Evolutionary conservation across 2,329 filamentous ascomycete species (phyloP).

Genomic region (Metarhizium robertsii): DNA sequence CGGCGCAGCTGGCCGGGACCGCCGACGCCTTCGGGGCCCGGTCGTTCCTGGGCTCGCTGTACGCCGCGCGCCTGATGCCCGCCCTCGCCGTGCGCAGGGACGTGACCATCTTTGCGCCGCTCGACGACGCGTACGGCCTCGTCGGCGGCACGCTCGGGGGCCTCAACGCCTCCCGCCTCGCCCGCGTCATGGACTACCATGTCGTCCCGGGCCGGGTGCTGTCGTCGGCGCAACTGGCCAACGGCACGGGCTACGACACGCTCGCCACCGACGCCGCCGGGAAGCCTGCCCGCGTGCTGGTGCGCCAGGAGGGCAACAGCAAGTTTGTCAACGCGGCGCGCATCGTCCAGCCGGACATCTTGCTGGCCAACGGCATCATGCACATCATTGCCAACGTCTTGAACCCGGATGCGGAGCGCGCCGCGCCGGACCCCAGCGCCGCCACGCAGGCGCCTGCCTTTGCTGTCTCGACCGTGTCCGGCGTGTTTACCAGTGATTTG

Average conservation of each 20-base stretch:
- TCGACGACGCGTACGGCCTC: slow-evolving; percentile 47
- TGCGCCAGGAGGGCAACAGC: slow-evolving; percentile 31
- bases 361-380: slow-evolving; percentile 48
- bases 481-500: slow-evolving; percentile 31
- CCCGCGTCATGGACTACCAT: slow-evolving; percentile 53
- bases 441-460: slow-evolving; percentile 42
- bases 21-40: slow-evolving; percentile 35
- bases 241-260: slow-evolving; percentile 21
- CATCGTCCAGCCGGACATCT: slow-evolving; percentile 41
- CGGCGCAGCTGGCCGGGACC: slow-evolving; percentile 37
- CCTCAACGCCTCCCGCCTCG: slow-evolving; percentile 36
- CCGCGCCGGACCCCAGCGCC: slow-evolving; percentile 26
- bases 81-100: slow-evolving; percentile 30
- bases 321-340: slow-evolving; percentile 45
- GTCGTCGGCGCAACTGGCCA: slow-evolving; percentile 36
- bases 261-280: slow-evolving; percentile 22
- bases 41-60: slow-evolving; percentile 28
- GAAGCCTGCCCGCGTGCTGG: slow-evolving; percentile 15
- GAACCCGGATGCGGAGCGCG: slow-evolving; percentile 29
- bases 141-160: slow-evolving; percentile 43
- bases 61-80: slow-evolving; percentile 23
- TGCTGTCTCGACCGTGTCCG: slow-evolving; percentile 35
- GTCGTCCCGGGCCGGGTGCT: slow-evolving; percentile 46
- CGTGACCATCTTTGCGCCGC: slow-evolving; percentile 57
- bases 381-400: slow-evolving; percentile 48